A percentile compares a stretch with the other conserved stretches of the same genome.
These are phyloP conservation scores for Tinospora cordifolia DNA, from an alignment of 164 flowering plant genomes.

Conservation along the genomic window DNA sequence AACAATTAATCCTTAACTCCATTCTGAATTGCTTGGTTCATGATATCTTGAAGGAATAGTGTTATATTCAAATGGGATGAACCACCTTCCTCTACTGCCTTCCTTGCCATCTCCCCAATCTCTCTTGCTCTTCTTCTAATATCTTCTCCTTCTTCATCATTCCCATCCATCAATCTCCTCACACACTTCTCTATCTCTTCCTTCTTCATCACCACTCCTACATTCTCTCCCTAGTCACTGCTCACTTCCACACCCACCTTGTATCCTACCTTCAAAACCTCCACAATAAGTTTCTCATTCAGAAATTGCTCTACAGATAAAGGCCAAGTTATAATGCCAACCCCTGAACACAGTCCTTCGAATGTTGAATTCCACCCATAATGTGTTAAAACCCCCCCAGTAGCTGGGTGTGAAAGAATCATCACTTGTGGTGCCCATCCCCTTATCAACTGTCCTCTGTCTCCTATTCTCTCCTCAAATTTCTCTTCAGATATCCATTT, in stretches of 20 bases:
- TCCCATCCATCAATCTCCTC: conserved; percentile 27
- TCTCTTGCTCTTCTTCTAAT: too few species aligned
- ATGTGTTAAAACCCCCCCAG: conserved; percentile 53
- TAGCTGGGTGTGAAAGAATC: conserved; percentile 41
- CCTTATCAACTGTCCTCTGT: conserved; percentile 38
- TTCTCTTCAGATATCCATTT: conserved; percentile 29
- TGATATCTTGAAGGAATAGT: conserved; percentile 25
- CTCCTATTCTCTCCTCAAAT: conserved; percentile 40
- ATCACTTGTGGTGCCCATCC: conserved; percentile 68
- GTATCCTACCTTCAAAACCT: conserved; percentile 19
- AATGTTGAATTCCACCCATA: conserved; percentile 40
- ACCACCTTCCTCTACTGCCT: too few species aligned
- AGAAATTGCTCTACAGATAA: conserved; percentile 5
- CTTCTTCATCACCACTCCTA: conserved; percentile 19
- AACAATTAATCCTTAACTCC: too few species aligned
- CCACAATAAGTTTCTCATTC: conserved; percentile 31
- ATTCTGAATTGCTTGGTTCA: background rate
- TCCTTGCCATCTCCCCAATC: too few species aligned
- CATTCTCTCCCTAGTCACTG: background rate
- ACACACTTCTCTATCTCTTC: conserved; percentile 31
- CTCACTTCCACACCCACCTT: conserved; percentile 27
- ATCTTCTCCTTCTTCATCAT: conserved; percentile 33
- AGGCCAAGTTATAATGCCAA: conserved; percentile 5
- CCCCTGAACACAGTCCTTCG: conserved; percentile 9
- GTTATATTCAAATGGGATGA: conserved; percentile 15